Evolutionary conservation across 2,329 filamentous ascomycete genomes (phyloP).

Genomic region (Hymenoscyphus albidus): DNA sequence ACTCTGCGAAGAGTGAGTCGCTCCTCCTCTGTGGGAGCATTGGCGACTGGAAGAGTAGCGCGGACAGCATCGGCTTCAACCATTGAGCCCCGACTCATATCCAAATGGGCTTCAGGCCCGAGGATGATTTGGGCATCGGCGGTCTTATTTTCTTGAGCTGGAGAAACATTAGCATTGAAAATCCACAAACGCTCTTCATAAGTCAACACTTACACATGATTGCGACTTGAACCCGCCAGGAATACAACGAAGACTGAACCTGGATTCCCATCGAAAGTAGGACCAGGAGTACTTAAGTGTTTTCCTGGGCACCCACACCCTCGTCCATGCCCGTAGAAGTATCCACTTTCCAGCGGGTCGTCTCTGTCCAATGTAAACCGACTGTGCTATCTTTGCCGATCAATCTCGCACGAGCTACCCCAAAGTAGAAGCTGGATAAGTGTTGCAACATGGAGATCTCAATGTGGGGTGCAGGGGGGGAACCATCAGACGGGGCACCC

Average conservation of each 20-base stretch:
- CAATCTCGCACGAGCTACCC: conserved; percentile 10
- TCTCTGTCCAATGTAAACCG: conserved; percentile 2
- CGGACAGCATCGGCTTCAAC: conserved; percentile 3
- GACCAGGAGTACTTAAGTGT: conserved; percentile 7
- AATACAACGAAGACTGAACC: neutral
- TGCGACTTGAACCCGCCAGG: neutral
- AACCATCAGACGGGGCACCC: neutral
- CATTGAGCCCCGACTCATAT: conserved; percentile 15
- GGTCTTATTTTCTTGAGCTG: conserved; percentile 18
- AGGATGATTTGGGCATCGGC: conserved; percentile 15
- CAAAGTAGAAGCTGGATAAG: conserved; percentile 14
- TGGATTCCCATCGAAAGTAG: neutral
- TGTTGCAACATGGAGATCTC: neutral
- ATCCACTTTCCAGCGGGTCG: neutral
- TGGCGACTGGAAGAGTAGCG: neutral
- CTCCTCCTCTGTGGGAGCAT: conserved; percentile 53
- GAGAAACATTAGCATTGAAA: neutral
- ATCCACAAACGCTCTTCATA: neutral
- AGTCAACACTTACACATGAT: neutral
- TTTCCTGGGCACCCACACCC: neutral
- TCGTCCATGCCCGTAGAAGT: neutral
- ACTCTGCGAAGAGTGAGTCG: conserved; percentile 56
- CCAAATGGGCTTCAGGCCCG: conserved; percentile 15
- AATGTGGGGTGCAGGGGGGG: conserved; percentile 10
- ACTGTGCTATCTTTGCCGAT: conserved; percentile 9